phyloP scores from a whole-genome alignment of 116 monocot species.

The Papilionanthe hybrid region DNA sequence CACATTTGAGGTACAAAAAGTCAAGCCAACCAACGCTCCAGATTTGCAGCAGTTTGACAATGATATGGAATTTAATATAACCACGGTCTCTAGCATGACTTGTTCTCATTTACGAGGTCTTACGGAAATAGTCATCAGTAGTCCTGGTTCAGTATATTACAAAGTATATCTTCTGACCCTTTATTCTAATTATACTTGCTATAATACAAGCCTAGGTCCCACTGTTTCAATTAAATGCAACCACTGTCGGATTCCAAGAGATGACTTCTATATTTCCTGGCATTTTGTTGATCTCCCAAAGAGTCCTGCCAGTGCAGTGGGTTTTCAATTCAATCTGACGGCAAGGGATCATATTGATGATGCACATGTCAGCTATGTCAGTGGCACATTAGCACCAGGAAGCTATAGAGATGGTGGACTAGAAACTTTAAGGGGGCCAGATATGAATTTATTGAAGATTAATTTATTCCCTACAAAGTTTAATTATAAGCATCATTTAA shows the following conservation, averaged over 20 bases:
- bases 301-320: slow-evolving; percentile 74
- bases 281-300: slow-evolving; percentile 84
- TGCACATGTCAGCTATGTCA: slow-evolving; percentile 61
- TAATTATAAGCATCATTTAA: slow-evolving; percentile 46
- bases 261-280: slow-evolving; percentile 80
- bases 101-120: slow-evolving; percentile 74
- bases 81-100: slow-evolving; percentile 87
- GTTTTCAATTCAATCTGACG: slow-evolving; percentile 82
- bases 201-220: slow-evolving; percentile 76
- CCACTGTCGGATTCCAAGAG: slow-evolving; percentile 53
- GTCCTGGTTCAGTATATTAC: slow-evolving; percentile 63
- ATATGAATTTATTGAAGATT: slow-evolving; percentile 71
- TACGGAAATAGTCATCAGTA: slow-evolving; percentile 45
- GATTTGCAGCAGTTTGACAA: slow-evolving; percentile 70
- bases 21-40: slow-evolving; percentile 71
- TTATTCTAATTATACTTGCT: slow-evolving; percentile 48
- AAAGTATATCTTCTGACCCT: slow-evolving; percentile 45
- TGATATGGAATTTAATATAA: slow-evolving; percentile 92
- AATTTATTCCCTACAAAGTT: slow-evolving; percentile 80
- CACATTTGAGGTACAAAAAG: slow-evolving; percentile 70
- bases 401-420: slow-evolving; percentile 27
- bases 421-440: slow-evolving; percentile 72
- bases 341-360: slow-evolving; percentile 55
- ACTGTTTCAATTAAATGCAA: slow-evolving; percentile 71
- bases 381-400: slow-evolving; percentile 55